phyloP scores from a whole-genome alignment of 805 yeast species.

The Brettanomyces bruxellensis region DNA sequence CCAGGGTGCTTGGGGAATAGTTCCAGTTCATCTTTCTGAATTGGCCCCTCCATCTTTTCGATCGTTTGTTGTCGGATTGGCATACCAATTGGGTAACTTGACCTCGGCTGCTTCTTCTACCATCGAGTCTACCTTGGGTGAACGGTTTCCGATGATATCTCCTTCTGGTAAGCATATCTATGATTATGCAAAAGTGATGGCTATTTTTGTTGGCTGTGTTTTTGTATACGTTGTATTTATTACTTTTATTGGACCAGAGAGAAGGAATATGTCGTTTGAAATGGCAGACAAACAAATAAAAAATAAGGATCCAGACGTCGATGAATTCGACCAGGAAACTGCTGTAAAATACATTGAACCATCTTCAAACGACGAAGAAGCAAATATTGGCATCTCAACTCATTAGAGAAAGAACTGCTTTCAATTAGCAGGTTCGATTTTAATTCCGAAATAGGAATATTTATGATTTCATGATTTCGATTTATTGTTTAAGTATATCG shows the following conservation, averaged over 20 bases:
- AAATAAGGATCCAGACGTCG: conserved; percentile 3
- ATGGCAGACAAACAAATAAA: conserved; percentile 10
- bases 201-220: conserved; percentile 58
- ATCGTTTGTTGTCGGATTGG: conserved; percentile 52
- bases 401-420: too few species aligned
- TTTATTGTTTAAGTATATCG: too few species aligned
- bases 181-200: conserved; percentile 55
- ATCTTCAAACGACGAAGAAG: conserved; percentile 9
- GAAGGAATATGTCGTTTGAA: conserved; percentile 22
- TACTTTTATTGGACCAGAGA: conserved; percentile 54
- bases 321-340: background rate
- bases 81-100: conserved; percentile 63
- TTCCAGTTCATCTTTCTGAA: conserved; percentile 54
- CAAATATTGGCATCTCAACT: background rate
- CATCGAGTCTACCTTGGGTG: conserved; percentile 56
- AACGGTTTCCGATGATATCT: conserved; percentile 35
- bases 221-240: conserved; percentile 42
- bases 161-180: conserved; percentile 24
- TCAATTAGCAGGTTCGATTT: too few species aligned
- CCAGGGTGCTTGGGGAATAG: conserved; percentile 65
- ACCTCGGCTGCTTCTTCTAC: conserved; percentile 61
- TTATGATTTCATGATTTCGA: too few species aligned
- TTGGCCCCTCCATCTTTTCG: conserved; percentile 55
- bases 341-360: background rate
- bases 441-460: too few species aligned